Base-by-base conservation (phyloP, 208 protist species). In the Crithidia brevicula region DNA sequence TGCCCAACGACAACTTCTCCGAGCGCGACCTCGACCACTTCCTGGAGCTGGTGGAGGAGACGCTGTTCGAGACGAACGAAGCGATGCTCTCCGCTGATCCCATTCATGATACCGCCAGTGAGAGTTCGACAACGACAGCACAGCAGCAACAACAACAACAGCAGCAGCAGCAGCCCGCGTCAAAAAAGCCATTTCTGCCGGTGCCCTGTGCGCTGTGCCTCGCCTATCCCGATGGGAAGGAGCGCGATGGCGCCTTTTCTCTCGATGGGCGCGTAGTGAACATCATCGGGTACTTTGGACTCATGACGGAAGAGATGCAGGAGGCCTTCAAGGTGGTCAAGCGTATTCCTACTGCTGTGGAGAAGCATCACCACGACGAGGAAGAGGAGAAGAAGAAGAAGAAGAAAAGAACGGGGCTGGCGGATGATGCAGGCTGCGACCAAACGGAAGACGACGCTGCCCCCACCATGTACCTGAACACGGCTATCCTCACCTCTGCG, bases 271-370 rank as follows among this genome's bases (percentile, higher is more conserved):
- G 89, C 3, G 85, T 81, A 34, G 85, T 91, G 50, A 91, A 91
- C 67, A 85, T 95, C 43, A 95, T 95, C 65, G 89, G 89, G 15
- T 92, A 88, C 66, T 92, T 95, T 83, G 89, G 86, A 11, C 76
- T 78, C 54, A 83, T 95, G 65, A 86, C 78, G 2, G 45, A 38
- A 5, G 79, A 78, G 8, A 83, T 91, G 74, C 66, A 83, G 40
- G 46, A 61, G 11, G 89, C 84, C 16, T 91, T 95, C 65, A 89
- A 89, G 50, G 67, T 92, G 18, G 59, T 65, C 5, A 92, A 92
- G 67, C 61, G 66, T 45, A 34, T 72, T 23, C 45, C 60, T 0
- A 59, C 68, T 27, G 60, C 40, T 23, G 46, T 23, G 38, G 59
- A 71, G 42, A 56, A 1, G 53, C 5, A n/a, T 38, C 54, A 31